A percentile compares a stretch with the other conserved stretches of the same genome.
These are phyloP conservation scores for Pugionium dolabratum DNA, from an alignment of 345 rosid genomes.

Conservation along the genomic window DNA sequence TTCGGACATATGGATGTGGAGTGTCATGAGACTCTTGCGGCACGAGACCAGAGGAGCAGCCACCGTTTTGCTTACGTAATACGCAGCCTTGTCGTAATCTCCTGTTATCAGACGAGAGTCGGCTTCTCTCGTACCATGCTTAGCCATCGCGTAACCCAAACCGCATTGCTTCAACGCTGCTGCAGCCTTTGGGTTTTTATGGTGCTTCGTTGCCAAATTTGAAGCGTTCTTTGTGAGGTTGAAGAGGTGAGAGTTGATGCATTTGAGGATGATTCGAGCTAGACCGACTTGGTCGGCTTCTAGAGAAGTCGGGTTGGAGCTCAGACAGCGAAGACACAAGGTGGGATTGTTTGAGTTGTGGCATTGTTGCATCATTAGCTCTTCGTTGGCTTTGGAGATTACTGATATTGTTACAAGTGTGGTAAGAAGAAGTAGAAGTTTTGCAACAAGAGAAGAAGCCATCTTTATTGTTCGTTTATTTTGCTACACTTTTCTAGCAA, in stretches of 20 bases:
- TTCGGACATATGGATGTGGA: constrained; percentile 18
- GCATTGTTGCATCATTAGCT: constrained; percentile 36
- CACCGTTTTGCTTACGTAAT: constrained; percentile 20
- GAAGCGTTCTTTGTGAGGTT: constrained; percentile 26
- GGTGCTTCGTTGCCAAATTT: constrained; percentile 19
- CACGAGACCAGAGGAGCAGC: constrained; percentile 21
- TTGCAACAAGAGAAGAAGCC: constrained; percentile 6
- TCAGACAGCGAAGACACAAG: constrained; percentile 35
- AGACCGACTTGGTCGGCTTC: constrained; percentile 19
- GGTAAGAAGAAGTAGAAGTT: constrained; percentile 27
- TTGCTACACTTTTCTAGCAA: neutral
- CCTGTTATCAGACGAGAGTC: constrained; percentile 16
- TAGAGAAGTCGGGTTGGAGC: constrained; percentile 19
- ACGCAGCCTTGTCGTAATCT: constrained; percentile 38
- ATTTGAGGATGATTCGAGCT: constrained; percentile 35
- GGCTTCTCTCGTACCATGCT: constrained; percentile 18
- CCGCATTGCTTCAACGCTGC: constrained; percentile 26
- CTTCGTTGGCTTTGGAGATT: constrained; percentile 30
- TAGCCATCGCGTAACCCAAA: constrained; percentile 27
- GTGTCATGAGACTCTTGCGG: constrained; percentile 10
- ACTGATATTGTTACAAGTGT: constrained; percentile 2
- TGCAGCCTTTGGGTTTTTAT: neutral
- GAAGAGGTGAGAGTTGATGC: constrained; percentile 32
- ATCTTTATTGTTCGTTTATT: constrained; percentile 3
- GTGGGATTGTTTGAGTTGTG: constrained; percentile 36